These are phyloP conservation scores for Telfairia occidentalis DNA, from an alignment of 331 rosid genomes.

Conservation along the genomic window DNA sequence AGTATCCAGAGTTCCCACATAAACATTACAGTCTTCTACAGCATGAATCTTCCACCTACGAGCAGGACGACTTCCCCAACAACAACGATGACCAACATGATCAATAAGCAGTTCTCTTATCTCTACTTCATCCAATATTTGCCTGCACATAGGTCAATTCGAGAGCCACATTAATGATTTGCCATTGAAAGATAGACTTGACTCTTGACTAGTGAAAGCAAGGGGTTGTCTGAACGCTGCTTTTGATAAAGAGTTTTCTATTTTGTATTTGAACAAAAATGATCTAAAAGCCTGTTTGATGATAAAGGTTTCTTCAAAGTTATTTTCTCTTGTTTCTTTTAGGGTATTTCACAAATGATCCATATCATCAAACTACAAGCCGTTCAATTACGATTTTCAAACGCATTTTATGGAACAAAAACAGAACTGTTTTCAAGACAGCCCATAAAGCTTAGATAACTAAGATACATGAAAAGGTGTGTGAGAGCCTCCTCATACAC, in stretches of 20 bases:
- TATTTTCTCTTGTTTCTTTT: neutral
- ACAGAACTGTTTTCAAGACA: neutral
- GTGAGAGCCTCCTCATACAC: neutral
- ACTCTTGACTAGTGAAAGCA: neutral
- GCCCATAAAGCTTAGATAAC: neutral
- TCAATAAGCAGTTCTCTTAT: constrained; percentile 88
- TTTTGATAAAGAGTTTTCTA: neutral
- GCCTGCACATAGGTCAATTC: constrained; percentile 26
- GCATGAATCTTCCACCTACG: constrained; percentile 77
- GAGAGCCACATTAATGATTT: neutral
- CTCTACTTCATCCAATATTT: constrained; percentile 75
- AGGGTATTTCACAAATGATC: neutral
- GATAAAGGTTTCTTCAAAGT: neutral
- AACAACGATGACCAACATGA: constrained; percentile 91
- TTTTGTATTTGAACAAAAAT: neutral
- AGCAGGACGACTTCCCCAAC: constrained; percentile 99
- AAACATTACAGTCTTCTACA: constrained; percentile 89
- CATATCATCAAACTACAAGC: neutral
- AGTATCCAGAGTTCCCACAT: constrained; percentile 84
- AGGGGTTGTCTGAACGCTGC: neutral
- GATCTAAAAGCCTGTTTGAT: neutral
- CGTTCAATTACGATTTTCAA: neutral
- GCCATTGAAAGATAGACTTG: neutral
- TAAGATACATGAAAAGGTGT: neutral
- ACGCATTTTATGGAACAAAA: neutral